phyloP scores from a whole-genome alignment of 768 basidiomycete species.

The Lactarius akahatsu region DNA sequence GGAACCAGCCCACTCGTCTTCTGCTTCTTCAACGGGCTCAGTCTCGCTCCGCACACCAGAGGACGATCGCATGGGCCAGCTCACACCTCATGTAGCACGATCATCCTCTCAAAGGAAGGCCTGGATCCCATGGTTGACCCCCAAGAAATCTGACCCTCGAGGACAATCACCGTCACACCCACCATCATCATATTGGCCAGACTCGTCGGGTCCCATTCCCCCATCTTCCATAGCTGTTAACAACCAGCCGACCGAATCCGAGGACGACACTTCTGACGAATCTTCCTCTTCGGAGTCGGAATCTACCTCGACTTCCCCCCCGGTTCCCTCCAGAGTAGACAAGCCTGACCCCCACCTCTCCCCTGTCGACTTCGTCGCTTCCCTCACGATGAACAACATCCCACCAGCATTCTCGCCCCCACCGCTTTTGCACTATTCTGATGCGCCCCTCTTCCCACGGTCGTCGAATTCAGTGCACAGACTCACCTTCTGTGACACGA shows the following conservation, averaged over 20 bases:
- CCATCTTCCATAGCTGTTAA: not conserved
- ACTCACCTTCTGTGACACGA: conserved; percentile 41
- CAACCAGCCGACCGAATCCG: conserved; percentile 19
- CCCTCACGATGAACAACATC: conserved; percentile 49
- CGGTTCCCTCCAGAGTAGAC: not conserved
- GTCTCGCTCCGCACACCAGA: conserved; percentile 55
- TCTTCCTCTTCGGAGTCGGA: conserved; percentile 31
- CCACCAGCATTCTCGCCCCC: conserved; percentile 39
- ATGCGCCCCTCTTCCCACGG: conserved; percentile 47
- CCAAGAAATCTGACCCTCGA: conserved; percentile 31
- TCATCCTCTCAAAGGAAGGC: conserved; percentile 39
- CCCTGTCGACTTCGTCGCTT: conserved; percentile 40
- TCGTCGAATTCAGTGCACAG: conserved; percentile 45
- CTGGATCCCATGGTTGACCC: conserved; percentile 59
- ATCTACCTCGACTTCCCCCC: conserved; percentile 28
- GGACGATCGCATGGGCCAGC: conserved; percentile 42
- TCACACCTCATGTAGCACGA: conserved; percentile 33
- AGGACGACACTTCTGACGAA: conserved; percentile 28
- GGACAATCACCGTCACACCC: conserved; percentile 1
- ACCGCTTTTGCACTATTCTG: conserved; percentile 45
- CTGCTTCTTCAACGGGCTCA: conserved; percentile 56
- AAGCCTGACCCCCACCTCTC: conserved; percentile 33
- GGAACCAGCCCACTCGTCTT: conserved; percentile 49
- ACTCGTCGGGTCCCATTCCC: conserved; percentile 7
- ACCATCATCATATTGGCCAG: conserved; percentile 9